Evolutionary conservation across 2,329 filamentous ascomycete genomes (phyloP), one percentile per base, ranked within the genome.

Genomic region (Tolypocladium album): DNA sequence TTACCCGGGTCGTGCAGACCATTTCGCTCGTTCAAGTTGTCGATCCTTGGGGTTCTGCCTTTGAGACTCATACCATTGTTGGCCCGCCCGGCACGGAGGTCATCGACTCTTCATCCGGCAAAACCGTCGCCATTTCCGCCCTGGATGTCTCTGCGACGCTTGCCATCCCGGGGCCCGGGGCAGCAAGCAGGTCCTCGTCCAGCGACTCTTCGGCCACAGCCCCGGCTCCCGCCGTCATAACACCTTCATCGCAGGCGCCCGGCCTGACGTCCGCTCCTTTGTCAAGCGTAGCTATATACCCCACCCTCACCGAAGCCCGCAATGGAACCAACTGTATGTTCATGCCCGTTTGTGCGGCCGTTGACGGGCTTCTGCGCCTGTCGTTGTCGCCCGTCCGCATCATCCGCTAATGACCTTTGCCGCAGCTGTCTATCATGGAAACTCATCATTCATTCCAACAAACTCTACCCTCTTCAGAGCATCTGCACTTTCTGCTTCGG

Each of bases 21-120:
- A 71, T 85, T 63, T 82, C 81, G 34, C 73, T 84, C 68, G 70
- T 84, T 59, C 77, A 83, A 64, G 67, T 80, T 62, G 76, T 83
- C 63, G 79, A 84, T 69, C 71, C 71, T 55, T 67, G 70, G 53
- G 82, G 82, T 62, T 74, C 72, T 36, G 72, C 77, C 56, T 67
- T 82, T 55, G 70, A 74, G 58, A 68, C 78, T 27, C 70, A 76
- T 61, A 84, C 81, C 39, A 64, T 77, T 59, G 70, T 67, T 64
- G 71, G 73, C 47, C 63, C 72, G 55, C 68, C 76, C 43, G 70
- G 72, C 65, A 77, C 76, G 59, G 68, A 74, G 59, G 66, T 76
- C 62, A 65, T 73, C 62, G 69, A 72, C 65, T 64, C 71, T 56
- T 66, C 66, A 59, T 72, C 75, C 45, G 74, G 70, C 64, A 68